These are phyloP conservation scores for Paramyrothecium roridum DNA, from an alignment of 2,329 filamentous ascomycete species.

Conservation along the genomic window DNA sequence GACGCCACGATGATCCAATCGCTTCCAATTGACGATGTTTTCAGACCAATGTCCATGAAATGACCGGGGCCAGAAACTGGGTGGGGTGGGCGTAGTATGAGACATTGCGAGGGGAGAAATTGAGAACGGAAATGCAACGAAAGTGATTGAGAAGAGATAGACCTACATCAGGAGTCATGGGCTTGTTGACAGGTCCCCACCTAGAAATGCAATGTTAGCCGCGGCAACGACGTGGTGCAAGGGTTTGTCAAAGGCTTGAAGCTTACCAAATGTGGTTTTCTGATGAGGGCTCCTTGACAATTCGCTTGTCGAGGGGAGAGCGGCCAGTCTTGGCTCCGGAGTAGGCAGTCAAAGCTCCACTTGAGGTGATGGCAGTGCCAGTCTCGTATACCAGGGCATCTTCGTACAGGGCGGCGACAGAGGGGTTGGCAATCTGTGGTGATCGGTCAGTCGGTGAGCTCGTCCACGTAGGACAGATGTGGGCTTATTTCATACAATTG, in stretches of 20 bases:
- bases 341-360: constrained; percentile 93
- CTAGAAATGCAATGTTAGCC: constrained; percentile 30
- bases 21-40: too few relatives aligned
- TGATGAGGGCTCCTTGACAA: constrained; percentile 87
- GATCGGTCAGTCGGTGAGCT: not conserved
- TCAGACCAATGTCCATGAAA: not conserved
- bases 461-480: too few relatives aligned
- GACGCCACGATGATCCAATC: not conserved
- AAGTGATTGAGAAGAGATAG: constrained; percentile 8
- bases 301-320: constrained; percentile 94
- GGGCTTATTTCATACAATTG: constrained; percentile 67
- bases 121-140: constrained; percentile 7
- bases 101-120: constrained; percentile 1
- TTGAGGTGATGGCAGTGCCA: constrained; percentile 94
- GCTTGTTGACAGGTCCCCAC: constrained; percentile 99
- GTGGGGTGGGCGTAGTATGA: too few relatives aligned
- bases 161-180: constrained; percentile 91
- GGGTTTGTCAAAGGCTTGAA: not conserved
- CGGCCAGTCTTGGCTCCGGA: constrained; percentile 97
- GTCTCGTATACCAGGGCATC: constrained; percentile 97
- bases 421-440: constrained; percentile 76
- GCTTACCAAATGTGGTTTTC: constrained; percentile 83
- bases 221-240: constrained; percentile 3
- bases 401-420: constrained; percentile 94
- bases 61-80: not conserved